Evolutionary conservation across 2,329 filamentous ascomycete species (phyloP), one percentile per base, ranked within the genome.

Genomic region (Fusarium camptoceras): DNA sequence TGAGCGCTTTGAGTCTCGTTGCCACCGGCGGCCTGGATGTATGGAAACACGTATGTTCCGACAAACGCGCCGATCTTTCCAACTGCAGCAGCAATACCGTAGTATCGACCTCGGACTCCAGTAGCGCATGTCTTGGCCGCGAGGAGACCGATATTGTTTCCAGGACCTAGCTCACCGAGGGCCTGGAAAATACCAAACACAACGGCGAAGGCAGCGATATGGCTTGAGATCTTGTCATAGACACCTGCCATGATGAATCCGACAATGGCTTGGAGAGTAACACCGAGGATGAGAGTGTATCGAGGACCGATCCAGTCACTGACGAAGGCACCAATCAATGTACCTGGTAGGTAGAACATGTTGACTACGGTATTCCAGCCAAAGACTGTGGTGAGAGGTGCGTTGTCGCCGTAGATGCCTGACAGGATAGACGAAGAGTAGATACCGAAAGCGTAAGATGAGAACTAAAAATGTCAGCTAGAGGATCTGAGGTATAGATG

Each of bases 341-440:
- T 92, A 2, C 94, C 94, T 0, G 94, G 94, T 50, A 97, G 86
- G 79, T 97, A 97, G 80, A 97, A 97, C 67, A 94, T 83, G 78
- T 96, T 97, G 82, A 97, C 89, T 43, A 97, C 86, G 0, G 92
- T 94, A 77, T 93, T 94, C 94, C 94, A 97, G 42, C 94, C 94
- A 66, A 97, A 94, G 14, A 89, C 83, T 67, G 91, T 92, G 76
- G 93, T 95, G 3, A 97, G 82, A 0, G 91, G 86, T 0, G 88
- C 84, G 7, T 78, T 73, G 0, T 83, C 76, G 12, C 88, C 87
- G 43, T 91, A 89, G 28, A 93, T 86, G 63, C 88, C 89, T 41
- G 83, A 78, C 1, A 97, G 82, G 74, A 97, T 95, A 2, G 89
- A 87, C 2, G 91, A 90, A 0, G 92, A 92, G 82, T 96, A 98